Evolutionary conservation across 371 early-diverging fungal genomes (phyloP).

Genomic region (Circinella umbellata): DNA sequence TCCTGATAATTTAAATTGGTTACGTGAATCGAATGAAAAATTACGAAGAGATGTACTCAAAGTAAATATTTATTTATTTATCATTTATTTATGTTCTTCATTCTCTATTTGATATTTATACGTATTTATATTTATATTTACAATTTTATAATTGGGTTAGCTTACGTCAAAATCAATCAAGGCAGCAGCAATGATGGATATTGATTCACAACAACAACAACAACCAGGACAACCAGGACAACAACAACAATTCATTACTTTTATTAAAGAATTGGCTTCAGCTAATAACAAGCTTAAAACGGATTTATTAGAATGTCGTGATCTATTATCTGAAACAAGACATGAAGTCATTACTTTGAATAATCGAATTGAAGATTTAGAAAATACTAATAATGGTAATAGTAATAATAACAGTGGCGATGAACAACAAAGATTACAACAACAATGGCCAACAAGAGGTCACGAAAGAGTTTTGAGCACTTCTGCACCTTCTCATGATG

Average conservation of each 20-base stretch:
- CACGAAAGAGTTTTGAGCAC: constrained; percentile 17
- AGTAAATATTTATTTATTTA: constrained; percentile 28
- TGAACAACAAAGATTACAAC: background rate
- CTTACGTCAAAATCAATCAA: background rate
- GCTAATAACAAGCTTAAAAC: constrained; percentile 49
- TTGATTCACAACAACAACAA: background rate
- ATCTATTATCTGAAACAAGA: constrained; percentile 37
- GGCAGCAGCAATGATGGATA: background rate
- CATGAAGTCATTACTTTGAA: constrained; percentile 33
- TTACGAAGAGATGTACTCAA: constrained; percentile 45
- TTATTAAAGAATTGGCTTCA: constrained; percentile 51
- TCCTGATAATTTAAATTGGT: constrained; percentile 31
- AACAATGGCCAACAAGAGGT: background rate
- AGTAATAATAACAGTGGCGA: background rate
- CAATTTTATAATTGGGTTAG: background rate
- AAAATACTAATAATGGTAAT: constrained; percentile 7
- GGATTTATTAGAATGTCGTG: constrained; percentile 44
- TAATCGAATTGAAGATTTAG: constrained; percentile 26
- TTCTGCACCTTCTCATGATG: constrained; percentile 22
- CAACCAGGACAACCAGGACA: background rate
- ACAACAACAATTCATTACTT: constrained; percentile 24
- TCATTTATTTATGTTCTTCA: constrained; percentile 1
- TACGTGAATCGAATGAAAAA: constrained; percentile 47
- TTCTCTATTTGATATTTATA: too few relatives aligned
- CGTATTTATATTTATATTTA: too few relatives aligned